phyloP scores from a whole-genome alignment of 2,329 filamentous ascomycete species.

The Rachicladosporium sp. region DNA sequence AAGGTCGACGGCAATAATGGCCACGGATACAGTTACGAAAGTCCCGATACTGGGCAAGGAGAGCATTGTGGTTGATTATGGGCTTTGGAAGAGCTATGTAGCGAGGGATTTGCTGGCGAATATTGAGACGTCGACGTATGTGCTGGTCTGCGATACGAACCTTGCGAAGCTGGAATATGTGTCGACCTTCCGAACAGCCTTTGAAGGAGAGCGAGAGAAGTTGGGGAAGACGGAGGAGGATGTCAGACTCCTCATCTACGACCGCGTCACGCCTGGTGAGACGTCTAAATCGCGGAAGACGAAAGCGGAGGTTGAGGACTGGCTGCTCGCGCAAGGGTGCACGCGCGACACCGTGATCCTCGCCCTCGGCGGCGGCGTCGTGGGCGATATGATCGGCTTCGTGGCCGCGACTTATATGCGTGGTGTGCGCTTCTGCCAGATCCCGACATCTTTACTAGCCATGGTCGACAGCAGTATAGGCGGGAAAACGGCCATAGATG shows the following conservation, averaged over 20 bases:
- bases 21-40: slow-evolving; percentile 32
- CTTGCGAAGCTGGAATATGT: slow-evolving; percentile 63
- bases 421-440: slow-evolving; percentile 88
- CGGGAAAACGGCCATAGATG: slow-evolving; percentile 96
- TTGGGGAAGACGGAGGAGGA: slow-evolving; percentile 29
- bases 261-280: slow-evolving; percentile 81
- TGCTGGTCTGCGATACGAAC: slow-evolving; percentile 94
- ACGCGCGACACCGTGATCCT: slow-evolving; percentile 91
- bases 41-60: slow-evolving; percentile 81
- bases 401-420: slow-evolving; percentile 98
- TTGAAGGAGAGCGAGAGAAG: slow-evolving; percentile 34
- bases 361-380: slow-evolving; percentile 88
- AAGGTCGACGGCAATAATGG: too few relatives aligned
- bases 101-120: slow-evolving; percentile 67
- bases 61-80: slow-evolving; percentile 83
- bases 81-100: slow-evolving; percentile 75
- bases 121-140: slow-evolving; percentile 77
- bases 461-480: slow-evolving; percentile 99
- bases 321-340: slow-evolving; percentile 86
- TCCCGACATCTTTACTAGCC: slow-evolving; percentile 83
- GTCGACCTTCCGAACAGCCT: slow-evolving; percentile 58
- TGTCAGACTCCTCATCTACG: slow-evolving; percentile 71
- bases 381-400: slow-evolving; percentile 96
- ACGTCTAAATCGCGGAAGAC: slow-evolving; percentile 86
- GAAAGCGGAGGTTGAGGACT: slow-evolving; percentile 93